Conservation (phyloP, 176 grass and related monocot genomes). For the Bothriochloa decipiens region DNA sequence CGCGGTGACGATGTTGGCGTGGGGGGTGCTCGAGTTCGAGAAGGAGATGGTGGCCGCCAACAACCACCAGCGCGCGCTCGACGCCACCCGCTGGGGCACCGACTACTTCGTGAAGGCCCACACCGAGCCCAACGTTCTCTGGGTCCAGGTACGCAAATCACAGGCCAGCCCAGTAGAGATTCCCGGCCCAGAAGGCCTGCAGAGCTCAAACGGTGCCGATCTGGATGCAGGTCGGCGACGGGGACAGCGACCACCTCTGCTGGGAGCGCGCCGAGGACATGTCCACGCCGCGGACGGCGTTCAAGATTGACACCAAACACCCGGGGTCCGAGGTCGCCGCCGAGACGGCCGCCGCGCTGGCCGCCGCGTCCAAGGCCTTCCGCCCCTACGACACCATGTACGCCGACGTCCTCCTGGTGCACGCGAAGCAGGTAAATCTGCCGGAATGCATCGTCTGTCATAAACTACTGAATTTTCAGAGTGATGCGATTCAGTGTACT, state of each 20-base stretch:
- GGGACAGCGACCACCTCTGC: slow-evolving; percentile 94
- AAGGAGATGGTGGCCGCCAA: slow-evolving; percentile 72
- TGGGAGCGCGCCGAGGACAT: slow-evolving; percentile 96
- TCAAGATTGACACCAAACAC: slow-evolving; percentile 61
- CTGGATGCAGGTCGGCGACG: slow-evolving; percentile 71
- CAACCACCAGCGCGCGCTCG: slow-evolving; percentile 64
- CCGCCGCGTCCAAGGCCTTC: slow-evolving; percentile 72
- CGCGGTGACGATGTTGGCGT: slow-evolving; percentile 73
- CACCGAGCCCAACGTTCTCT: slow-evolving; percentile 68
- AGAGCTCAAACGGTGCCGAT: too few species aligned
- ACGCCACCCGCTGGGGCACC: slow-evolving; percentile 85
- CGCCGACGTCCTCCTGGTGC: slow-evolving; percentile 71
- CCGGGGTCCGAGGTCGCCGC: slow-evolving; percentile 74
- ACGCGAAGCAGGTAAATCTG: slow-evolving; percentile 66
- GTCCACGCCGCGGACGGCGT: slow-evolving; percentile 75
- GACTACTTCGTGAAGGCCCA: slow-evolving; percentile 93
- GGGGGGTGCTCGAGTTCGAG: slow-evolving; percentile 81
- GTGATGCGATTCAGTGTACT: background rate
- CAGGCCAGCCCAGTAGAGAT: background rate
- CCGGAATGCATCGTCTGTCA: background rate
- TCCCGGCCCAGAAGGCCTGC: background rate
- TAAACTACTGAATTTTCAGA: background rate
- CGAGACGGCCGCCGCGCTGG: slow-evolving; percentile 80
- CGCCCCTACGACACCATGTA: slow-evolving; percentile 76
- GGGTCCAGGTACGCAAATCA: slow-evolving; percentile 64